Percentiles rank a stretch among this genome's conserved stretches.
Evolutionary conservation across 768 basidiomycete species (phyloP).

Genomic region (Podaxis carcinomalis): DNA sequence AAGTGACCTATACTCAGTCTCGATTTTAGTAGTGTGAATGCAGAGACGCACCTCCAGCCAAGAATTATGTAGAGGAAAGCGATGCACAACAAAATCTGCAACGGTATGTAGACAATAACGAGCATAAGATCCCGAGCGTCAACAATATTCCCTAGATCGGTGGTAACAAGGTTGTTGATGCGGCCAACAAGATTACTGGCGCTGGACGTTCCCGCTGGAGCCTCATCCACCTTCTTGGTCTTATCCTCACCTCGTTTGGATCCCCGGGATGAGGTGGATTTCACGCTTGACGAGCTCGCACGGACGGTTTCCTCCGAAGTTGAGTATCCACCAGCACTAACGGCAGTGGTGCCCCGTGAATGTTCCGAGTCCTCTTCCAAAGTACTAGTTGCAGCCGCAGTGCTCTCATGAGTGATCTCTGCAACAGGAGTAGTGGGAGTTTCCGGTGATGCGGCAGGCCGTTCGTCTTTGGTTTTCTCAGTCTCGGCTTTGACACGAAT

Average conservation of each 20-base stretch:
- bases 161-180: slow-evolving; percentile 75
- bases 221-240: neutral
- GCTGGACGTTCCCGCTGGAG: slow-evolving; percentile 9
- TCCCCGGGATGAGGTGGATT: slow-evolving; percentile 2
- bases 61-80: slow-evolving; percentile 43
- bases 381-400: neutral
- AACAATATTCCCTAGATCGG: slow-evolving; percentile 46
- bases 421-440: slow-evolving; percentile 13
- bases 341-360: slow-evolving; percentile 4
- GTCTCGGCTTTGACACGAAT: slow-evolving; percentile 53
- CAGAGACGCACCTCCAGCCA: slow-evolving; percentile 42
- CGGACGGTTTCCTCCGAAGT: neutral
- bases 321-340: neutral
- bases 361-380: slow-evolving; percentile 1
- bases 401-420: neutral
- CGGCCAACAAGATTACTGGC: slow-evolving; percentile 58
- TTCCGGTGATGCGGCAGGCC: slow-evolving; percentile 12
- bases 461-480: slow-evolving; percentile 3
- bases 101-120: slow-evolving; percentile 34
- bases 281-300: slow-evolving; percentile 5
- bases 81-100: slow-evolving; percentile 36
- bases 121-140: slow-evolving; percentile 34
- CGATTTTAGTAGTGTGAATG: slow-evolving; percentile 16
- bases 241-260: slow-evolving; percentile 2
- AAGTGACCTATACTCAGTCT: slow-evolving; percentile 30